phyloP scores from a whole-genome alignment of 2,329 filamentous ascomycete species.

The Alternaria triticina region DNA sequence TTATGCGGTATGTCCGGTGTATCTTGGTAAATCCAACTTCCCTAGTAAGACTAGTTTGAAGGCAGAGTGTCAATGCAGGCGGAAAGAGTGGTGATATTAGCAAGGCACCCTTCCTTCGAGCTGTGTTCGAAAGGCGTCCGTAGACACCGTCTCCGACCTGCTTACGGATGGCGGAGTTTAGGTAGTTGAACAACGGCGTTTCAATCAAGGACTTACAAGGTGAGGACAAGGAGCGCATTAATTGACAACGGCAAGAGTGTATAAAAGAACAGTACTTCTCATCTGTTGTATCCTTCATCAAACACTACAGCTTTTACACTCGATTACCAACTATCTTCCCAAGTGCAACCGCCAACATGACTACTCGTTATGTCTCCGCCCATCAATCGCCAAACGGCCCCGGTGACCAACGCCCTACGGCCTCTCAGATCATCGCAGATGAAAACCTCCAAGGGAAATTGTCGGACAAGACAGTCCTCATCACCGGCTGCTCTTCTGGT shows the following conservation, averaged over 20 bases:
- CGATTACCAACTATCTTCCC: not conserved
- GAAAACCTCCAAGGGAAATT: slow-evolving; percentile 28
- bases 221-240: not conserved
- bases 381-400: slow-evolving; percentile 35
- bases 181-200: not conserved
- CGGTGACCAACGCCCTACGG: slow-evolving; percentile 51
- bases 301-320: not conserved
- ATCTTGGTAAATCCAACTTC: not conserved
- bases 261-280: not conserved
- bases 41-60: not conserved
- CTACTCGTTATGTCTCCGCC: slow-evolving; percentile 12
- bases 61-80: not conserved
- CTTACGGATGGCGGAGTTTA: not conserved
- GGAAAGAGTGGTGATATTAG: not conserved
- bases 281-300: not conserved
- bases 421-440: slow-evolving; percentile 49
- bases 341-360: not conserved
- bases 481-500: slow-evolving; percentile 33
- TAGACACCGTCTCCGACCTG: not conserved
- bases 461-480: slow-evolving; percentile 29
- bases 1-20: not conserved
- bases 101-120: not conserved
- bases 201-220: not conserved
- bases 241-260: not conserved
- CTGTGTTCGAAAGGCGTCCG: not conserved